These are phyloP conservation scores for Volvariella volvacea DNA, from an alignment of 1,284 basidiomycete species.

Conservation along the genomic window DNA sequence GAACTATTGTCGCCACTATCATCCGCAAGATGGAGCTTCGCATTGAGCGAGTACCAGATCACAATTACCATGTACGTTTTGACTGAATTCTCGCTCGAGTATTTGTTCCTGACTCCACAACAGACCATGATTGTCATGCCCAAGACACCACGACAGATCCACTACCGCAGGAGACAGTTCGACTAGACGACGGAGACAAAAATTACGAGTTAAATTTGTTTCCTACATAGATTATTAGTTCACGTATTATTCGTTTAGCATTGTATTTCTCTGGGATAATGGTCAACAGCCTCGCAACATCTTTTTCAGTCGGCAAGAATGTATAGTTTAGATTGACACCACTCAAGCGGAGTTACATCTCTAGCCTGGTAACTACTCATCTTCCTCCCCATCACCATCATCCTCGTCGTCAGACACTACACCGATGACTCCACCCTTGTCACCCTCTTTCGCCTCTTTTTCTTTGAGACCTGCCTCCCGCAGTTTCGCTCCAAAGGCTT, in stretches of 20 bases:
- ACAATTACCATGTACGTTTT: slow-evolving; percentile 82
- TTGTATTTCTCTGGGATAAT: slow-evolving; percentile 1
- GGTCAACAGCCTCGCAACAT: background rate
- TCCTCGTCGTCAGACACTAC: slow-evolving; percentile 67
- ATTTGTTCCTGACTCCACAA: background rate
- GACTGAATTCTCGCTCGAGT: background rate
- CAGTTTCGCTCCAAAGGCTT: slow-evolving; percentile 72
- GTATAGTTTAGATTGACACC: no score
- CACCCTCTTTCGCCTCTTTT: slow-evolving; percentile 42
- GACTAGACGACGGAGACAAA: slow-evolving; percentile 12
- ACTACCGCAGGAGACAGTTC: slow-evolving; percentile 27
- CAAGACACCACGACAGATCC: slow-evolving; percentile 27
- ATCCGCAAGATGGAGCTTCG: slow-evolving; percentile 75
- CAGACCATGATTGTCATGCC: slow-evolving; percentile 42
- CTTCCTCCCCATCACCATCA: slow-evolving; percentile 42
- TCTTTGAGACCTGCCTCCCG: slow-evolving; percentile 61
- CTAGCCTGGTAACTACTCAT: no score
- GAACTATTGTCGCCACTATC: slow-evolving; percentile 76
- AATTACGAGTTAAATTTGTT: background rate
- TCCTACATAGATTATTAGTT: background rate
- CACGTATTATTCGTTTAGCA: no score
- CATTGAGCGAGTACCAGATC: slow-evolving; percentile 69
- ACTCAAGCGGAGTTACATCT: no score
- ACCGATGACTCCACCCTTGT: slow-evolving; percentile 55
- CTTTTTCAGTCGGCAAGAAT: no score